Evolutionary conservation across 306 rosid species (phyloP).

Genomic region (Prosopis cineraria): DNA sequence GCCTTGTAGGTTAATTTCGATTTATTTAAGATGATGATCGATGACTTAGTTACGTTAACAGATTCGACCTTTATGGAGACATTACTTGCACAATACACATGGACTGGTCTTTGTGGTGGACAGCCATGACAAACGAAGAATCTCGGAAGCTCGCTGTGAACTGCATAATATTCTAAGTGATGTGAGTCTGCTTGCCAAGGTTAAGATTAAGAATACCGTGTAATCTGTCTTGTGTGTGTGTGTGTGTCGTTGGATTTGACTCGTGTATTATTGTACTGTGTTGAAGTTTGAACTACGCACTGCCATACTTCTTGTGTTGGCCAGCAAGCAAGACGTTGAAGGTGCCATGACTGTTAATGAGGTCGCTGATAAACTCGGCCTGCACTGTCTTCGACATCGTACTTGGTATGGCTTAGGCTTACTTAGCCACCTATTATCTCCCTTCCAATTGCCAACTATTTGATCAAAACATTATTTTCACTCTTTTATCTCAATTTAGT

Average conservation of each 20-base stretch:
- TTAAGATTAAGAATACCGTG: not conserved
- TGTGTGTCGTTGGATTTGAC: not conserved
- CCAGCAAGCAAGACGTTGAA: conserved; percentile 59
- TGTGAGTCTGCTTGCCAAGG: conserved; percentile 33
- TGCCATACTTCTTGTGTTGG: conserved; percentile 46
- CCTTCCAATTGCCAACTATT: too few relatives aligned
- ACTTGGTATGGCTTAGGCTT: conserved; percentile 38
- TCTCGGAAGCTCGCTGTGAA: conserved; percentile 51
- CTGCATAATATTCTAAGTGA: conserved; percentile 48
- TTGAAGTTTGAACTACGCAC: conserved; percentile 36
- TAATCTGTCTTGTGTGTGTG: not conserved
- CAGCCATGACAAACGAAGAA: conserved; percentile 49
- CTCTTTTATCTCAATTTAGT: too few relatives aligned
- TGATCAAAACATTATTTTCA: too few relatives aligned
- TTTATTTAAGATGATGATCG: too few relatives aligned
- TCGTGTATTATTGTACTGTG: not conserved
- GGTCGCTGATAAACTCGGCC: conserved; percentile 49
- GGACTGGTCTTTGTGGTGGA: conserved; percentile 56
- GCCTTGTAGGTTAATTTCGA: too few relatives aligned
- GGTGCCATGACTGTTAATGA: conserved; percentile 43
- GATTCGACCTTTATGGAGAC: conserved; percentile 61
- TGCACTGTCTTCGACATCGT: conserved; percentile 40
- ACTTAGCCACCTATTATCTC: too few relatives aligned
- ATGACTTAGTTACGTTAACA: conserved; percentile 24
- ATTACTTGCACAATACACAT: conserved; percentile 53